Conservation (phyloP, 352 stramenopile genomes). For the Phytophthora foliorum region DNA sequence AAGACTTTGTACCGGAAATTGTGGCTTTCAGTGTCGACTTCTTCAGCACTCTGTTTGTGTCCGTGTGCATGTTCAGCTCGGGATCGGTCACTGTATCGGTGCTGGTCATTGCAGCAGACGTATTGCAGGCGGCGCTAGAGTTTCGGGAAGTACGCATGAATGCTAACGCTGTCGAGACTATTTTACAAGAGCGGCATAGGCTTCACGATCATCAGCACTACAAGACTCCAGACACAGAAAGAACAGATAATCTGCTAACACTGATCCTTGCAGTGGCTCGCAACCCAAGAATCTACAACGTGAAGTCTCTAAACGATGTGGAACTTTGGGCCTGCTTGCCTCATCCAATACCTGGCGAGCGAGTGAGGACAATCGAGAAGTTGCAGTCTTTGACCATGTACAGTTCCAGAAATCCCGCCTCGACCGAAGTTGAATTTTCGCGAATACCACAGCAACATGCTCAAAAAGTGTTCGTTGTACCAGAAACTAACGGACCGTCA, state of each 20-base stretch:
- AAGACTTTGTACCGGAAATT: conserved; percentile 14
- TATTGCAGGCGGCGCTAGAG: background rate
- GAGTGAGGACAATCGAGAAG: background rate
- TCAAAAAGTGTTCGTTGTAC: no score
- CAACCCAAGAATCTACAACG: no score
- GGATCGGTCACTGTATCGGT: conserved; percentile 10
- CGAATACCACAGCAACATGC: no score
- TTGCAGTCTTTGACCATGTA: background rate
- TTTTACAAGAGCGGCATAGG: background rate
- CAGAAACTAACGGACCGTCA: background rate
- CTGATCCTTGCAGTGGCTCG: no score
- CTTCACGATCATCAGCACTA: background rate
- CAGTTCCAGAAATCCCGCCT: no score
- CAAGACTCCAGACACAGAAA: background rate
- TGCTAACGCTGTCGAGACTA: background rate
- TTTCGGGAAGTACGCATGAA: conserved; percentile 17
- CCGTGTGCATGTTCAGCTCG: conserved; percentile 26
- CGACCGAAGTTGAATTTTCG: no score
- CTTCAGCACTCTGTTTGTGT: conserved; percentile 28
- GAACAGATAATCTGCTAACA: no score
- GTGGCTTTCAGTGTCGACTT: conserved; percentile 19
- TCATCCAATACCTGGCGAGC: background rate
- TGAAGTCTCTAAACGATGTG: no score
- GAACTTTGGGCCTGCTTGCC: background rate
- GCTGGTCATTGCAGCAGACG: background rate